Conservation (phyloP, 352 stramenopile species). For the Pythium angustatum region DNA sequence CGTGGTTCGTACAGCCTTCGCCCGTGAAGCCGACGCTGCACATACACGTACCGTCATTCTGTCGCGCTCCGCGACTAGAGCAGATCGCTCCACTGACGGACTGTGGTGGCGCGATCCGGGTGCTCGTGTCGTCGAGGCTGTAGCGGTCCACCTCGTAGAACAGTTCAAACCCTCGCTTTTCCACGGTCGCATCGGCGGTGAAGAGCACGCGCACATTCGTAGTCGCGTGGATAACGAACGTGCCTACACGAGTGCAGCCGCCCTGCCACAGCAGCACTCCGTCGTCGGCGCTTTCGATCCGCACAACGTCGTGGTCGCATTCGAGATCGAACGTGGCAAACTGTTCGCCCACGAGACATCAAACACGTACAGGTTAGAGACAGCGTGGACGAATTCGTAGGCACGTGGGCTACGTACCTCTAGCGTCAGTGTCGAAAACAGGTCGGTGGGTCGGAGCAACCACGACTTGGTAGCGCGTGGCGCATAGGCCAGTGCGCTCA, state of each 20-base stretch:
- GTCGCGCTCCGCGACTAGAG: constrained; percentile 38
- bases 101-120: constrained; percentile 38
- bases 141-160: constrained; percentile 42
- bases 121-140: neutral
- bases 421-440: constrained; percentile 26
- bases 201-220: constrained; percentile 40
- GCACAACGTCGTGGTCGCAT: constrained; percentile 63
- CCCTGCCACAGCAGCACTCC: constrained; percentile 47
- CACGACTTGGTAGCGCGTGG: constrained; percentile 38
- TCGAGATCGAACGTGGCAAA: constrained; percentile 57
- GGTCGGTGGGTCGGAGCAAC: constrained; percentile 33
- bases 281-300: constrained; percentile 38
- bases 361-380: too few relatives aligned
- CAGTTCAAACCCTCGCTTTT: constrained; percentile 47
- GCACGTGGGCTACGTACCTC: constrained; percentile 5
- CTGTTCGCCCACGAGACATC: constrained; percentile 11
- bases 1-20: constrained; percentile 64
- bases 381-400: too few relatives aligned
- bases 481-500: constrained; percentile 40
- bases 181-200: constrained; percentile 43
- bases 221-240: constrained; percentile 42
- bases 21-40: constrained; percentile 74
- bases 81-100: constrained; percentile 27
- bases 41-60: constrained; percentile 39
- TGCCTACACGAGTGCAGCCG: constrained; percentile 41